Evolutionary conservation across 768 basidiomycete genomes (phyloP).

Genomic region (Tephrocybe rancida): DNA sequence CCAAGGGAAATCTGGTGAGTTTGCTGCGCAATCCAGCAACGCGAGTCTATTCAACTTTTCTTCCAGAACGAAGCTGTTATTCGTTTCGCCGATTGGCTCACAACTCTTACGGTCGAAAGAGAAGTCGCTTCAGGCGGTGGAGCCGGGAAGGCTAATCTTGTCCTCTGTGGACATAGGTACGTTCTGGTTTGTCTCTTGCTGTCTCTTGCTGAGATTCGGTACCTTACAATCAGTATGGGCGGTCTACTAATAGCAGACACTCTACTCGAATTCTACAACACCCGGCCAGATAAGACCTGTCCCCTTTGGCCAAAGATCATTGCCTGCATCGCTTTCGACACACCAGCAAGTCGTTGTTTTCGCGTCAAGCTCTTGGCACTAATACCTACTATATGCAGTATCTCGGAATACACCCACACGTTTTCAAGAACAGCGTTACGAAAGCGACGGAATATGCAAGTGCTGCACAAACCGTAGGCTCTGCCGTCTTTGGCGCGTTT

Average conservation of each 20-base stretch:
- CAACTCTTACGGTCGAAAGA: constrained; percentile 81
- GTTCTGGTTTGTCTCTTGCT: constrained; percentile 11
- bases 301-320: constrained; percentile 90
- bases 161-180: constrained; percentile 89
- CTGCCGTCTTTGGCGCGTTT: constrained; percentile 61
- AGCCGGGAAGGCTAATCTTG: constrained; percentile 78
- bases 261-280: constrained; percentile 67
- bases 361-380: constrained; percentile 1
- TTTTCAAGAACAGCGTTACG: constrained; percentile 83
- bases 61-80: constrained; percentile 76
- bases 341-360: constrained; percentile 62
- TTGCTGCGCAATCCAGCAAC: not conserved
- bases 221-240: constrained; percentile 70
- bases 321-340: constrained; percentile 86
- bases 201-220: not conserved
- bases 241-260: constrained; percentile 88
- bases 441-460: constrained; percentile 74
- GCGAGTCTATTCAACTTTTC: constrained; percentile 8
- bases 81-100: constrained; percentile 91
- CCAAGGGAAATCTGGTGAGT: constrained; percentile 87
- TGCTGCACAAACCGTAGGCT: constrained; percentile 63
- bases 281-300: constrained; percentile 62
- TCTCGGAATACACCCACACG: constrained; percentile 81
- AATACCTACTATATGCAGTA: constrained; percentile 51
- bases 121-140: constrained; percentile 79